Evolutionary conservation across 345 rosid genomes (phyloP), one percentile per base, ranked within the genome.

Genomic region (Streptanthus diversifolius): DNA sequence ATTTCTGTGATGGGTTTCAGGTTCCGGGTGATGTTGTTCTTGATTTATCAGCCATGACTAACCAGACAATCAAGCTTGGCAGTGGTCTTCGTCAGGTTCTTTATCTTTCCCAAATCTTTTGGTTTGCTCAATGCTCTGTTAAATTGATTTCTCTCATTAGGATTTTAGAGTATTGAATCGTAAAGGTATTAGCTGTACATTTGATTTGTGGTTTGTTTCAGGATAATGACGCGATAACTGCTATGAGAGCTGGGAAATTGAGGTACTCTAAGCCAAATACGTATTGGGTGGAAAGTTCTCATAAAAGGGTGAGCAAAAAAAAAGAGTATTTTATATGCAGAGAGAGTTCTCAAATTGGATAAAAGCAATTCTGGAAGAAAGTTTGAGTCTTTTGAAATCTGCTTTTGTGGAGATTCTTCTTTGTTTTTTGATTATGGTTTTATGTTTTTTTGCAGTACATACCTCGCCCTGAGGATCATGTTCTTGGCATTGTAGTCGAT

Each of bases 21-120:
- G 84, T 90, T 54, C 96, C 95, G 3, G 96, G 98, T 40, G 98
- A 92, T 76, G 77, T 90, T 67, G 88, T 92, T 56, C 83, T 92
- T 59, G 92, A 90, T 78, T 86, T 92, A 35, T 84, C 92, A 6
- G 66, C 40, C 67, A 77, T 90, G 88, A 55, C 85, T 33, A 88
- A 88, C 75, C 90, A 85, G 68, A 92, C 91, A 36, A 84, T 92
- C 79, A 90, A 85, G 77, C 86, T 92, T 18, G 98, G 98, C 22
- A 84, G 90, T 36, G 96, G 98, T 60, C 96, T 92, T 32, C 86
- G 87, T 67, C 95, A 86, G 96, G 95, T 89, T 48, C 63, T 44
- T 44, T 37, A 1, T 14, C 29, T 76, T 10, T 2, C 44, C 10
- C 52, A 35, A 44, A 25, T 45, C 29, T 4, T 29, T 29, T 29